A percentile compares a stretch with the other conserved stretches of the same genome.
Evolutionary conservation across 805 yeast genomes (phyloP).

Genomic region (Maudiozyma serrabonitensis): DNA sequence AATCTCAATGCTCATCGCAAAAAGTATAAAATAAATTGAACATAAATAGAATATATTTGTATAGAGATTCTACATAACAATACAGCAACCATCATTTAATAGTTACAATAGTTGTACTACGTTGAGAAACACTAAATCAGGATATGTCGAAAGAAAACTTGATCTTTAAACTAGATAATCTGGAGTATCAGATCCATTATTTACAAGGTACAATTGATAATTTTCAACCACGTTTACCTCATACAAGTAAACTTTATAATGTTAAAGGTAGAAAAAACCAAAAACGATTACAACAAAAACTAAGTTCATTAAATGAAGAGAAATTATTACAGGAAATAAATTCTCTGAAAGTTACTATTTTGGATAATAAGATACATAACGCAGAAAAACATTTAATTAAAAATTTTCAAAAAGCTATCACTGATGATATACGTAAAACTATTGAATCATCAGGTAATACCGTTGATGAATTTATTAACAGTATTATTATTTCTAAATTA

Average conservation of each 20-base stretch:
- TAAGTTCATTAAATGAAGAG: conserved; percentile 8
- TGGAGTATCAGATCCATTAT: conserved; percentile 28
- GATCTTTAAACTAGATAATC: conserved; percentile 26
- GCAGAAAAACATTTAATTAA: conserved; percentile 17
- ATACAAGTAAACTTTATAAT: conserved; percentile 23
- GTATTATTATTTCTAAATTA: conserved; percentile 19
- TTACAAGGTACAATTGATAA: conserved; percentile 18
- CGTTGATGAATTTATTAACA: conserved; percentile 14
- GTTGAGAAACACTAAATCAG: too few relatives aligned
- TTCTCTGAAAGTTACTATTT: conserved; percentile 16
- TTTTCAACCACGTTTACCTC: conserved; percentile 26
- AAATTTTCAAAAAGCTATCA: conserved; percentile 7
- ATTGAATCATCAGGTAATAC: conserved; percentile 4
- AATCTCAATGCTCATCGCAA: too few relatives aligned
- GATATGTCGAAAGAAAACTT: conserved; percentile 29
- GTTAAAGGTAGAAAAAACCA: conserved; percentile 27
- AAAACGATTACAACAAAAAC: conserved; percentile 16
- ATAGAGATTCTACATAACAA: too few relatives aligned
- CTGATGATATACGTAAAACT: conserved; percentile 3
- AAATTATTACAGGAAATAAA: conserved; percentile 12
- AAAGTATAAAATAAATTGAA: conserved; percentile 1
- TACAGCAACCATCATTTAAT: too few relatives aligned
- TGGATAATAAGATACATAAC: conserved; percentile 22
- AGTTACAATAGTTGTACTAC: too few relatives aligned
- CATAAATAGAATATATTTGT: too few relatives aligned